A percentile compares a stretch with the other conserved stretches of the same genome.
phyloP scores from a whole-genome alignment of 2,329 filamentous ascomycete species.

The Graphilbum fragrans region DNA sequence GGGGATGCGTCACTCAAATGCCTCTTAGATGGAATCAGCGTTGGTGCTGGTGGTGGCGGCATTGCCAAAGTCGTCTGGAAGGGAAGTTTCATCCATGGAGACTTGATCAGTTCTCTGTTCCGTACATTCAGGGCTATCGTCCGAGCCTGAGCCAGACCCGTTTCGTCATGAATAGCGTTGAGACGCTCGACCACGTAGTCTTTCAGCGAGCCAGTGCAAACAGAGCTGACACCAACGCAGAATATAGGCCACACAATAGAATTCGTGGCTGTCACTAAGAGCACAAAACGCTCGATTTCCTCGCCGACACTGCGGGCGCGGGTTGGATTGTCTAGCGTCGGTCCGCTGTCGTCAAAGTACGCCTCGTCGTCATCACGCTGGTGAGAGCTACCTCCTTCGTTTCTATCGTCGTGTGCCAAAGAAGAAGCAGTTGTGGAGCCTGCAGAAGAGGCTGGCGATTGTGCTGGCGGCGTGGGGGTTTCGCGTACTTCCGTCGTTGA shows the following conservation, averaged over 20 bases:
- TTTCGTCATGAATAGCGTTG: constrained; percentile 30
- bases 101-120: constrained; percentile 17
- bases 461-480: constrained; percentile 4
- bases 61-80: not conserved
- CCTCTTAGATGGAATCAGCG: not conserved
- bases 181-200: constrained; percentile 32
- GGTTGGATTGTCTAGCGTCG: constrained; percentile 28
- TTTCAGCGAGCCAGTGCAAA: constrained; percentile 26
- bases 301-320: constrained; percentile 21
- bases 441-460: constrained; percentile 7
- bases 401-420: not conserved
- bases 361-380: constrained; percentile 1
- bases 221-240: constrained; percentile 33
- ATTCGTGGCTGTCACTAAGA: constrained; percentile 33
- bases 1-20: not conserved
- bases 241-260: constrained; percentile 39
- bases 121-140: constrained; percentile 28
- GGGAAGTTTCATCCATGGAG: constrained; percentile 7
- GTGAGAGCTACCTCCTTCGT: not conserved
- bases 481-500: constrained; percentile 9
- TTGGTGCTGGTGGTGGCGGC: not conserved
- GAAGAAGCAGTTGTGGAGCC: not conserved
- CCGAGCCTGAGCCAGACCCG: constrained; percentile 31
- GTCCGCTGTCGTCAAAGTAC: constrained; percentile 15
- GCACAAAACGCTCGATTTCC: constrained; percentile 33